Percentiles rank a stretch among this genome's conserved stretches.
These are phyloP conservation scores for Yamadazyma mexicana DNA, from an alignment of 1,139 yeast genomes.

Conservation along the genomic window DNA sequence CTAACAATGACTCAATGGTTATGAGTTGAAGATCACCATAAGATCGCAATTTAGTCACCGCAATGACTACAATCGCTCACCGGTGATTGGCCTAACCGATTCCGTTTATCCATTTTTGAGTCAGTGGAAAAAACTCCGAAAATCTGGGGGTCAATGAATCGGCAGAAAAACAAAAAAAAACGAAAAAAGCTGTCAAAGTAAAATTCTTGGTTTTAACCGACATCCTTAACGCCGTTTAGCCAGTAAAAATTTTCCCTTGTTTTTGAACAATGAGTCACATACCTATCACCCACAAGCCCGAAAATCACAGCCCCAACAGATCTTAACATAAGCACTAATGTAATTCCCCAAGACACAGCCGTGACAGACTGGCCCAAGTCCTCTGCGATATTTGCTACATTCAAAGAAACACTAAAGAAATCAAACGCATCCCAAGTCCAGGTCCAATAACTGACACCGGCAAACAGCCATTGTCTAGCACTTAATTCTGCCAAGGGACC, in stretches of 20 bases:
- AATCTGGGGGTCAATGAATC: not conserved
- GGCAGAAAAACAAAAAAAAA: too few relatives aligned
- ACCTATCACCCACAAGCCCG: slow-evolving; percentile 38
- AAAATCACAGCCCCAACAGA: slow-evolving; percentile 42
- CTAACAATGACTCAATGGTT: too few relatives aligned
- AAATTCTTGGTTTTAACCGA: slow-evolving; percentile 1
- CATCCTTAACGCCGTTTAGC: not conserved
- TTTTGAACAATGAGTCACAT: slow-evolving; percentile 9
- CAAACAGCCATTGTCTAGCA: slow-evolving; percentile 37
- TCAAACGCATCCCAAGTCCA: slow-evolving; percentile 51
- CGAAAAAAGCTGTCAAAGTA: not conserved
- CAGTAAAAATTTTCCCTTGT: too few relatives aligned
- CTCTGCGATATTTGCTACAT: slow-evolving; percentile 30
- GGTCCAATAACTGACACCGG: slow-evolving; percentile 33
- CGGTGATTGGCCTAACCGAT: not conserved
- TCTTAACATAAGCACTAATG: slow-evolving; percentile 46
- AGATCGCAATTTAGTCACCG: too few relatives aligned
- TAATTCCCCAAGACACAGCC: slow-evolving; percentile 44
- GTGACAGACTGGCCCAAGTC: slow-evolving; percentile 26
- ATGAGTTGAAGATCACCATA: too few relatives aligned
- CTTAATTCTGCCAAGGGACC: slow-evolving; percentile 28
- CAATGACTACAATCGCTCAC: too few relatives aligned
- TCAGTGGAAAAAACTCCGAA: slow-evolving; percentile 1
- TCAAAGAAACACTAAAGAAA: slow-evolving; percentile 35
- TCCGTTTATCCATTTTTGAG: not conserved